These are phyloP conservation scores for Oxyria digyna DNA, from an alignment of 148 eudicot genomes.

Conservation along the genomic window DNA sequence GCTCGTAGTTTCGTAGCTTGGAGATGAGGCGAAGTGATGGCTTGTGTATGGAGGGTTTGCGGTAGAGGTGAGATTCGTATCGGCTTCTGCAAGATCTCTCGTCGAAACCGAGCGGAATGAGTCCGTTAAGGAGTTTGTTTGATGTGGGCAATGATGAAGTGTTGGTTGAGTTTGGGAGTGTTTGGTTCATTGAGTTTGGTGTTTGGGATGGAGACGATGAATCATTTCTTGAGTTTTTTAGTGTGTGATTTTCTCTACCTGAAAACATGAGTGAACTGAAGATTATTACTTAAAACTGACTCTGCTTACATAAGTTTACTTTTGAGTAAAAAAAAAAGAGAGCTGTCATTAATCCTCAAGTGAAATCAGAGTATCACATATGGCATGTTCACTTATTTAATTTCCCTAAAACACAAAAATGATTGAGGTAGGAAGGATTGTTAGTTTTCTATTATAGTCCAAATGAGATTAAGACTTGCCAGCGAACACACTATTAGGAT, in stretches of 20 bases:
- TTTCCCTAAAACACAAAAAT: not conserved
- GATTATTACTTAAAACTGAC: no score
- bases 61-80: constrained; percentile 28
- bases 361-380: no score
- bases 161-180: not conserved
- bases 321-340: no score
- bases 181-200: no score
- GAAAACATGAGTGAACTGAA: no score
- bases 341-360: no score
- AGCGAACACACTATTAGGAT: not conserved
- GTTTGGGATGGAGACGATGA: not conserved
- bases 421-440: not conserved
- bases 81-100: constrained; percentile 51
- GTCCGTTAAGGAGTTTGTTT: constrained; percentile 18
- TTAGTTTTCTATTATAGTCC: not conserved
- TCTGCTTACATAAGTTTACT: no score
- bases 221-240: not conserved
- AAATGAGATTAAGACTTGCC: not conserved
- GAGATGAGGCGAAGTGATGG: constrained; percentile 54
- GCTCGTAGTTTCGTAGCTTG: constrained; percentile 52
- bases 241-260: not conserved
- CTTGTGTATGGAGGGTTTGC: constrained; percentile 19
- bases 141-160: not conserved
- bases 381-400: not conserved
- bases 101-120: constrained; percentile 26